phyloP scores from a whole-genome alignment of 441 rosid species.

The Gossypium trilobum region DNA sequence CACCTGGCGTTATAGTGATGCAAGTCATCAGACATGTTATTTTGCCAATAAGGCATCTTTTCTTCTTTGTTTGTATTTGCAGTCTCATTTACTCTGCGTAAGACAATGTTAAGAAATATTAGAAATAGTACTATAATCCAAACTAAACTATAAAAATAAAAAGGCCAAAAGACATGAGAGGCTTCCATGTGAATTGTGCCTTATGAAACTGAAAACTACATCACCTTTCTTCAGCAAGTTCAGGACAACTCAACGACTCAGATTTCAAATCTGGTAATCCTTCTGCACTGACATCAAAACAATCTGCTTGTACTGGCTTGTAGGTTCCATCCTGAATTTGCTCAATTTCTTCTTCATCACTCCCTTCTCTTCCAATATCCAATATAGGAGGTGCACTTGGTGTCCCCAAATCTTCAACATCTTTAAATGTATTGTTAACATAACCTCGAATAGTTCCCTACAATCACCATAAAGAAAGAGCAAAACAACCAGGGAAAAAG shows the following conservation, averaged over 20 bases:
- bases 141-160: neutral
- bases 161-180: neutral
- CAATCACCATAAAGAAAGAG: neutral
- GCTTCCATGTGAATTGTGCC: neutral
- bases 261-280: conserved; percentile 22
- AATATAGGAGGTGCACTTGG: conserved; percentile 88
- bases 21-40: conserved; percentile 36
- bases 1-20: conserved; percentile 55
- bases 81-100: conserved; percentile 30
- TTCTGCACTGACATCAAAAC: conserved; percentile 22
- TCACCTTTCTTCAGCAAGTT: conserved; percentile 49
- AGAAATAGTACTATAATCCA: neutral
- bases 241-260: conserved; percentile 25
- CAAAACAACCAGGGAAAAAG: neutral
- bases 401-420: conserved; percentile 52
- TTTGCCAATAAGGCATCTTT: conserved; percentile 45
- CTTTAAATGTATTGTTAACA: conserved; percentile 24
- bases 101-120: conserved; percentile 19
- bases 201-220: neutral
- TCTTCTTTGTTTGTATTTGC: conserved; percentile 27
- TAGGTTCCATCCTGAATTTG: conserved; percentile 24
- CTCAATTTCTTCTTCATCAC: conserved; percentile 33
- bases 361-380: conserved; percentile 44
- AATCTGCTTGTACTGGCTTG: conserved; percentile 26
- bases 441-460: conserved; percentile 33